These are phyloP conservation scores for Phytophthora litchii DNA, from an alignment of 352 stramenopile species.

Conservation along the genomic window DNA sequence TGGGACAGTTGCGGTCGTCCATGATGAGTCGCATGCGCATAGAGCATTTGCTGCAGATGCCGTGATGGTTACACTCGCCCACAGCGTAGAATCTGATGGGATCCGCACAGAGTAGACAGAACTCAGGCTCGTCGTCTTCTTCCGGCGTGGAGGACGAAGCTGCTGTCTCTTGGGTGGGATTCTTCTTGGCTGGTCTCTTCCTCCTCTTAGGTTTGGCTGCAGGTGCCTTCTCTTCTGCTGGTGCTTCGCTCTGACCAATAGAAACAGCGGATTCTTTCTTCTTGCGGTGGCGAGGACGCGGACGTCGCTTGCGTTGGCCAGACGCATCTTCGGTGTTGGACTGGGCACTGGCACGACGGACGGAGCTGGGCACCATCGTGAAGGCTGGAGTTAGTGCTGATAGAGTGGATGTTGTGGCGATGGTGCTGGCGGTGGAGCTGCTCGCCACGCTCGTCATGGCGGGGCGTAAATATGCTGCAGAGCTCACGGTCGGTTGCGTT, in stretches of 20 bases:
- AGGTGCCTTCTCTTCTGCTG: conserved; percentile 7
- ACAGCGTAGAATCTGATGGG: conserved; percentile 74
- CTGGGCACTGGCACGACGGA: conserved; percentile 13
- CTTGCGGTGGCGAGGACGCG: conserved; percentile 29
- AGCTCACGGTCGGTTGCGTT: not conserved
- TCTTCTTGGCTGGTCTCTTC: conserved; percentile 21
- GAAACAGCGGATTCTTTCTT: conserved; percentile 15
- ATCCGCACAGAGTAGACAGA: conserved; percentile 73
- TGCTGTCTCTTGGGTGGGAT: not conserved
- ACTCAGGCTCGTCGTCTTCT: conserved; percentile 42
- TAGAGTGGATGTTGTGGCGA: conserved; percentile 20
- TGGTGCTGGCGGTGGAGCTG: conserved; percentile 22
- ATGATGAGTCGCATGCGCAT: conserved; percentile 84
- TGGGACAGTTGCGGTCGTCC: conserved; percentile 79
- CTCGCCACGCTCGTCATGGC: conserved; percentile 28
- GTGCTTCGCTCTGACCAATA: not conserved
- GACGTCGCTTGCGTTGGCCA: conserved; percentile 16
- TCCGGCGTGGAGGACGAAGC: conserved; percentile 1
- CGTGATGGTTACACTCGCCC: conserved; percentile 78
- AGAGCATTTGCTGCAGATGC: conserved; percentile 84
- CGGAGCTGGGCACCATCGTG: conserved; percentile 38
- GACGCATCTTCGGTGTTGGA: conserved; percentile 7
- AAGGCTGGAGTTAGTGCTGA: conserved; percentile 28
- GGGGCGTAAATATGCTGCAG: not conserved
- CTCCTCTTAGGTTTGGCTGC: conserved; percentile 20